Evolutionary conservation across 371 early-diverging fungal genomes (phyloP), one percentile per base, ranked within the genome.

Genomic region (Actinomortierella wolfii): DNA sequence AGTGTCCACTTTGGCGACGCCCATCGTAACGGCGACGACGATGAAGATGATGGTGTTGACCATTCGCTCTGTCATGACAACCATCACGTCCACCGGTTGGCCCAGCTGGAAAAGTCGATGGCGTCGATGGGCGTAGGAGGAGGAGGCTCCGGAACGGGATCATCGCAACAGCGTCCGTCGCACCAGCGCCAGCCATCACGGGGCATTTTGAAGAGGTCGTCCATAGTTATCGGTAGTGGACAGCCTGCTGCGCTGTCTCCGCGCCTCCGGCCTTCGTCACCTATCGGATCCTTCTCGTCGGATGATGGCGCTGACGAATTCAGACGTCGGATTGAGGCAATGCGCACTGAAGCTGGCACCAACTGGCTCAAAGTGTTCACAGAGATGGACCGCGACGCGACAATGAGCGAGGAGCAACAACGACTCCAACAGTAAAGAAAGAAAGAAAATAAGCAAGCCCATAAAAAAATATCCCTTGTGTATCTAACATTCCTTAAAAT

Each of bases 361-460:
- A 85, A 81, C 53, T 88, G 88, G 88, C 65, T 88, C 25, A 78
- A 82, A 43, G 86, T 86, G 1, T 61, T 85, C 34, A 80, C 82
- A 26, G 88, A 86, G 67, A 83, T 86, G 82, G 79, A 84, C 15
- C 57, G 76, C 34, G 76, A 47, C 8, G 21, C 15, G 45, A 8
- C 45, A 5, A 45, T 20, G 8, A 4, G 15, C 45, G 21, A 45
- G 5, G 18, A 45, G 18, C 18, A 45, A 17, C 18, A 45, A 17
- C 15, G 45, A 5, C 45, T 47, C 21, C 21, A 15, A 47, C 18
- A 47, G 24, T 2, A 25, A 25, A 25, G 26, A n/a, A 50, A 26
- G 26, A 8, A 45, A 4, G 15, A 45, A 3, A 18, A 45, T 17
- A 45, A 45, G 3, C 17, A 45, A 18, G 17, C 21, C 3, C 21